phyloP scores from a whole-genome alignment of 1,284 basidiomycete genomes.

The Fomes fomentarius region DNA sequence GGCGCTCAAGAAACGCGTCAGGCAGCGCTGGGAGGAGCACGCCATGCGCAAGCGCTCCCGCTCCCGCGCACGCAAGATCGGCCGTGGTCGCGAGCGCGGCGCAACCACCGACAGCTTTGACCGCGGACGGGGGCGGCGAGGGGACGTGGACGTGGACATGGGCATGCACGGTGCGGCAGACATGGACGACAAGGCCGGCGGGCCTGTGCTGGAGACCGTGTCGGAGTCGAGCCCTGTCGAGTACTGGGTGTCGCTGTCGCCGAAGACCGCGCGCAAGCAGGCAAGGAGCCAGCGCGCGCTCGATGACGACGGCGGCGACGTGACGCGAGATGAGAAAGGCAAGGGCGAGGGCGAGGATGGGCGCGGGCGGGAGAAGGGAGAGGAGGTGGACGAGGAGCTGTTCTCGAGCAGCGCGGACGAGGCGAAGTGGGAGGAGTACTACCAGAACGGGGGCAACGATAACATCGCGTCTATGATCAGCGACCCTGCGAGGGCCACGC shows the following conservation, averaged over 20 bases:
- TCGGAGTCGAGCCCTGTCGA: constrained; percentile 30
- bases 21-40: constrained; percentile 45
- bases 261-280: constrained; percentile 49
- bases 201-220: constrained; percentile 19
- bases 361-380: constrained; percentile 36
- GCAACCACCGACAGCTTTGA: not conserved
- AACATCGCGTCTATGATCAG: constrained; percentile 69
- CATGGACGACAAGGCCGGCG: constrained; percentile 31
- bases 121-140: constrained; percentile 21
- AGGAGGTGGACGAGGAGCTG: constrained; percentile 34
- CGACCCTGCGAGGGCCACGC: constrained; percentile 82
- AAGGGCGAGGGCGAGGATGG: constrained; percentile 34
- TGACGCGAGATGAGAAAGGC: too few species aligned
- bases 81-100: not conserved
- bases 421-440: constrained; percentile 49
- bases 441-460: constrained; percentile 46
- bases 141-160: not conserved
- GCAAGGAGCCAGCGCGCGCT: constrained; percentile 44
- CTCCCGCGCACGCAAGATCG: constrained; percentile 23
- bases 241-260: constrained; percentile 49
- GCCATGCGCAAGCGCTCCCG: constrained; percentile 38
- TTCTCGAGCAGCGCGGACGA: constrained; percentile 35
- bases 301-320: constrained; percentile 20
- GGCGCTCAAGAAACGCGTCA: constrained; percentile 72
- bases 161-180: constrained; percentile 7